Evolutionary conservation across 148 eudicot genomes (phyloP).

Genomic region (Suaeda aralocaspica): DNA sequence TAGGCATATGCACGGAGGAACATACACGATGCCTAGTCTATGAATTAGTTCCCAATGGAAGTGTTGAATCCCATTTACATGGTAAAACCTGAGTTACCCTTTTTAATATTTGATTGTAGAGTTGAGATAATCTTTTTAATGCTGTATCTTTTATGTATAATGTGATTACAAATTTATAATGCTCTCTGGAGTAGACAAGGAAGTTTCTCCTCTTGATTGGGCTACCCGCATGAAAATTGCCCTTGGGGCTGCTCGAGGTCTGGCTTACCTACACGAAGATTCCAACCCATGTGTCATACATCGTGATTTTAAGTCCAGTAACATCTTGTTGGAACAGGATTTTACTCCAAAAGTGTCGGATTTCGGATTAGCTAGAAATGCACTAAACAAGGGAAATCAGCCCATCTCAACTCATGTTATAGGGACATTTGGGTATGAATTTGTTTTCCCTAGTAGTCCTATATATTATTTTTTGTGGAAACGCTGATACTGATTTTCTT

Average conservation of each 20-base stretch:
- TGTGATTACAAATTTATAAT: background rate
- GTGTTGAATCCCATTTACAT: slow-evolving; percentile 93
- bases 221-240: slow-evolving; percentile 83
- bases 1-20: slow-evolving; percentile 82
- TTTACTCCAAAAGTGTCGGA: slow-evolving; percentile 96
- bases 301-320: slow-evolving; percentile 95
- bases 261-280: slow-evolving; percentile 96
- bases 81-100: slow-evolving; percentile 34
- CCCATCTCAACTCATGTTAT: slow-evolving; percentile 88
- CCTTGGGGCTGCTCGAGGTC: slow-evolving; percentile 86
- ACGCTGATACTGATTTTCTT: background rate
- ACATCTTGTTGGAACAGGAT: slow-evolving; percentile 88
- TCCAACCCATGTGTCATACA: slow-evolving; percentile 97
- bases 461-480: background rate
- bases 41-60: slow-evolving; percentile 94
- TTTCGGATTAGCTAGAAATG: slow-evolving; percentile 85
- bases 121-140: slow-evolving; percentile 1
- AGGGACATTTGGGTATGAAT: slow-evolving; percentile 91
- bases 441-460: slow-evolving; percentile 1
- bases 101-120: background rate
- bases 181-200: slow-evolving; percentile 58
- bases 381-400: slow-evolving; percentile 63
- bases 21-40: slow-evolving; percentile 70
- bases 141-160: background rate
- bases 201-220: slow-evolving; percentile 76